phyloP scores from a whole-genome alignment of 352 stramenopile species.

The Globisporangium yorkense region DNA sequence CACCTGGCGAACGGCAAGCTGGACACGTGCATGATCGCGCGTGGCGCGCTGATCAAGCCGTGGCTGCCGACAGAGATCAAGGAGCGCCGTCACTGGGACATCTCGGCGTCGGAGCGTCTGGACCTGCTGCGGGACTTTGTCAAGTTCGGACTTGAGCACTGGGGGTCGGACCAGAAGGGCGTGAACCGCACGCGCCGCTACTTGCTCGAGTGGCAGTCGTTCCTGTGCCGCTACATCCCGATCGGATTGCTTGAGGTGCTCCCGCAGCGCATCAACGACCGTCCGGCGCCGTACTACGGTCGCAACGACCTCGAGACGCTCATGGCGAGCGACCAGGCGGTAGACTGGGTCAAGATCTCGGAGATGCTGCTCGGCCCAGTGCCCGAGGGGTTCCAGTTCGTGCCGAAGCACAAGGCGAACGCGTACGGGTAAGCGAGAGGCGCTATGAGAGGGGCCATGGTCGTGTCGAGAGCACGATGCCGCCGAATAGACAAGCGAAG shows the following conservation, averaged over 20 bases:
- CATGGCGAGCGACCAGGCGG: constrained; percentile 92
- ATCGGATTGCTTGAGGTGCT: constrained; percentile 94
- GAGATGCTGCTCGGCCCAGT: constrained; percentile 98
- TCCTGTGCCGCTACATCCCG: constrained; percentile 97
- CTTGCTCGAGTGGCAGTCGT: constrained; percentile 99
- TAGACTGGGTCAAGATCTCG: constrained; percentile 99
- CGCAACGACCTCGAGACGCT: constrained; percentile 97
- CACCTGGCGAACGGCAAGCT: constrained; percentile 82
- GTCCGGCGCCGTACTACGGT: constrained; percentile 90
- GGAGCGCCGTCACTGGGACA: constrained; percentile 95
- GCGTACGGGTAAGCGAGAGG: constrained; percentile 61
- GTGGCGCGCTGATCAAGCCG: constrained; percentile 97
- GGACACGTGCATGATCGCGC: constrained; percentile 87
- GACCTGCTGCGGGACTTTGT: constrained; percentile 97
- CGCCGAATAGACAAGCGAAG: not conserved
- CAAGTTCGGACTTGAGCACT: constrained; percentile 98
- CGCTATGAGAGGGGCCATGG: too few species aligned
- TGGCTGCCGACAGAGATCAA: constrained; percentile 99
- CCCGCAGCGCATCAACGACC: constrained; percentile 97
- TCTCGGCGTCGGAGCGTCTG: constrained; percentile 89
- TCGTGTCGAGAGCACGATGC: not conserved
- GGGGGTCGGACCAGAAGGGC: constrained; percentile 97
- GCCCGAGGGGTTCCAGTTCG: constrained; percentile 89
- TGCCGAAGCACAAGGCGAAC: constrained; percentile 98
- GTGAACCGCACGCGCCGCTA: constrained; percentile 98